Conservation (phyloP, 371 early-diverging fungal genomes). For the Mycotypha africana region DNA sequence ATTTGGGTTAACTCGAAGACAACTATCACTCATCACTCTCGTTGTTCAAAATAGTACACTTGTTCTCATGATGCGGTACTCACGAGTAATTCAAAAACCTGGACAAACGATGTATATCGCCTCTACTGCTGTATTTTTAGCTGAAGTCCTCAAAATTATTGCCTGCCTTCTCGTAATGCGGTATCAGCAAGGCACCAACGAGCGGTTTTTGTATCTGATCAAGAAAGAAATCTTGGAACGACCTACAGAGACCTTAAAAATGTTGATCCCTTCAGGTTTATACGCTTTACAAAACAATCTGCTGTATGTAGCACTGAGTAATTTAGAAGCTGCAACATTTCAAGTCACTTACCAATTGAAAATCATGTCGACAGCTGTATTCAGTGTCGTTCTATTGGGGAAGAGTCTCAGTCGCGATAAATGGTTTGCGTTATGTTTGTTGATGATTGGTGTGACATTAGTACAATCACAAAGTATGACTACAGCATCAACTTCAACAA, state of each 20-base stretch:
- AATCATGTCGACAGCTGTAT: slow-evolving; percentile 92
- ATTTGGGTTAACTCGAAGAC: slow-evolving; percentile 35
- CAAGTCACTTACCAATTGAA: slow-evolving; percentile 96
- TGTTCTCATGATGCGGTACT: slow-evolving; percentile 64
- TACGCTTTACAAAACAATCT: slow-evolving; percentile 95
- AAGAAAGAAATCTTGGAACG: slow-evolving; percentile 45
- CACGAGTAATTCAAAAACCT: slow-evolving; percentile 41
- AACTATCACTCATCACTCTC: slow-evolving; percentile 48
- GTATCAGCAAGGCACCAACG: slow-evolving; percentile 24
- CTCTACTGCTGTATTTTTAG: slow-evolving; percentile 64
- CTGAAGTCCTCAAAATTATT: slow-evolving; percentile 53
- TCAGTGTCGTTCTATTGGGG: slow-evolving; percentile 75
- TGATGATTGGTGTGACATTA: slow-evolving; percentile 86
- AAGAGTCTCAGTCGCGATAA: slow-evolving; percentile 57
- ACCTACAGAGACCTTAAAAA: slow-evolving; percentile 55
- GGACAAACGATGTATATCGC: slow-evolving; percentile 60
- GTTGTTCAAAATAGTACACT: slow-evolving; percentile 59
- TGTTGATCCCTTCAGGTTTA: slow-evolving; percentile 81
- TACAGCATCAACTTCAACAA: slow-evolving; percentile 2
- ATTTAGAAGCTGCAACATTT: slow-evolving; percentile 90
- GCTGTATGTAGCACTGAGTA: slow-evolving; percentile 81
- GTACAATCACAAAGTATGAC: slow-evolving; percentile 69
- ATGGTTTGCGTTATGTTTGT: slow-evolving; percentile 78
- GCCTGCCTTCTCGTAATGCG: slow-evolving; percentile 38
- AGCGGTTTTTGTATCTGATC: slow-evolving; percentile 22